Base-by-base conservation (phyloP, 352 stramenopile species). In the Plasmopara viticola region DNA sequence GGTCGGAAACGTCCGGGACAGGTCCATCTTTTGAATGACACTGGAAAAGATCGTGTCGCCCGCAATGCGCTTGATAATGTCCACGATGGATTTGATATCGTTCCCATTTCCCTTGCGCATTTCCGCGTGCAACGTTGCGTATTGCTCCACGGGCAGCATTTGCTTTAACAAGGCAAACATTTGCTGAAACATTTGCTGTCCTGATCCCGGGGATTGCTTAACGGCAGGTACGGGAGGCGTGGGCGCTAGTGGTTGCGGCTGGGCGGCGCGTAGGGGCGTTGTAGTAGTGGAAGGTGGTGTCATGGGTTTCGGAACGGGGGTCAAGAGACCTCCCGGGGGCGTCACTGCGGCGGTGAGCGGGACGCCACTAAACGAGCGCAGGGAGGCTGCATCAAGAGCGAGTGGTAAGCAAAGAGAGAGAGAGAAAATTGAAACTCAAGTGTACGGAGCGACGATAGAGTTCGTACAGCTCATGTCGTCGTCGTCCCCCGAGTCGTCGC, bases 161-260 rank as follows among this genome's bases (percentile, higher is more conserved):
- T 91, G 78, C 63, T 87, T 86, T 37, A 91, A 46, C 33, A 91
- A 57, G 29, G 78, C 81, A 48, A 91, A 91, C 81, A 89, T 91
- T 67, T 91, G 78, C 72, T 89, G 75, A 48, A 91, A 89, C 77
- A 87, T 88, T 69, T 91, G 76, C 58, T 91, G 78, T 0, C 81
- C 80, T 6, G 76, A 87, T 9, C 74, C 80, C 0, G 71, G 49
- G 14, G 74, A 34, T 45, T 82, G 70, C 43, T 85, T 82, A 14
- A 56, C 56, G 7, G 58, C 52, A 18, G 52, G 9, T 10, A 45
- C 17, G 14, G 52, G 44, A 5, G 45, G 46, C 2, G 46, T 54
- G 9, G 53, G 46, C 1, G 47, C 54, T n/a, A 49, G 52, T 4
- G 51, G 58, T 35, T 58, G 58, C 13, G 48, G 59, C 38, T 58